Conservation (phyloP, 306 rosid genomes). For the Mucuna pruriens region DNA sequence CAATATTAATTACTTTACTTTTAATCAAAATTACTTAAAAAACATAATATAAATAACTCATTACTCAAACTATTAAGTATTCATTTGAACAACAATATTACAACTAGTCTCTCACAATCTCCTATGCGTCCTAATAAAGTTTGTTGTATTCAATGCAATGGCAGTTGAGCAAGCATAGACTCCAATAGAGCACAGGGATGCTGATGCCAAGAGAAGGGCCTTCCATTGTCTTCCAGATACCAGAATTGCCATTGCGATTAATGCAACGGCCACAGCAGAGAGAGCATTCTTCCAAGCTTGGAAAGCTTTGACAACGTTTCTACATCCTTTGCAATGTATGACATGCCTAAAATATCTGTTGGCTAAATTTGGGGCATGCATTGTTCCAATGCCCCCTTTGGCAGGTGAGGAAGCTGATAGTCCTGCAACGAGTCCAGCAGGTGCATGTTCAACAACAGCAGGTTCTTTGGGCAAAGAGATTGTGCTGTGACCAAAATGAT, state of each 20-base stretch:
- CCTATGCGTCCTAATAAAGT: slow-evolving; percentile 87
- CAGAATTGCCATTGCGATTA: slow-evolving; percentile 65
- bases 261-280: slow-evolving; percentile 56
- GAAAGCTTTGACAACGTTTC: slow-evolving; percentile 73
- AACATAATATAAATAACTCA: too few relatives aligned
- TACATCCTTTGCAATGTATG: slow-evolving; percentile 81
- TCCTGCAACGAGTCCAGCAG: slow-evolving; percentile 86
- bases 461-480: slow-evolving; percentile 82
- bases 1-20: too few relatives aligned
- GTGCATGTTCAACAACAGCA: slow-evolving; percentile 93
- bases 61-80: background rate
- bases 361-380: slow-evolving; percentile 83
- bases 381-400: slow-evolving; percentile 83
- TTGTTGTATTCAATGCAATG: slow-evolving; percentile 76
- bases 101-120: slow-evolving; percentile 61
- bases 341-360: slow-evolving; percentile 89
- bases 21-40: background rate
- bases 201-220: slow-evolving; percentile 60
- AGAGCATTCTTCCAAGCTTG: slow-evolving; percentile 76
- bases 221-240: slow-evolving; percentile 84
- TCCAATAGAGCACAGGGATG: slow-evolving; percentile 64
- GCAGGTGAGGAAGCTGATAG: slow-evolving; percentile 77
- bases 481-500: slow-evolving; percentile 90
- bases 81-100: background rate
- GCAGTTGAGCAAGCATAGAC: slow-evolving; percentile 75